phyloP scores from a whole-genome alignment of 2,329 filamentous ascomycete genomes.

The Phyllachora maydis region DNA sequence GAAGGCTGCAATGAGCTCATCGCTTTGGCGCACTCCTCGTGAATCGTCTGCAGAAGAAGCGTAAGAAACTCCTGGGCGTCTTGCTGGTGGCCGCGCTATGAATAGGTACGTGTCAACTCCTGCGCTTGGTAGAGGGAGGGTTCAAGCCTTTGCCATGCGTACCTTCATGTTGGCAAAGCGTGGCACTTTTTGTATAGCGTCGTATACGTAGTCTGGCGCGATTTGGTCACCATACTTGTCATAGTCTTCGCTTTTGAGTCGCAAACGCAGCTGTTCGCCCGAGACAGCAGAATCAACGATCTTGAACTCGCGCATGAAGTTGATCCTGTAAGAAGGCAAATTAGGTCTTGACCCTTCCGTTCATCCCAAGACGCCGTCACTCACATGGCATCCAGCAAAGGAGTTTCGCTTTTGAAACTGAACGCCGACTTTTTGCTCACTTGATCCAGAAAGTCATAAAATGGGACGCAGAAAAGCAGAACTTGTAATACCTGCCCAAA shows the following conservation, averaged over 20 bases:
- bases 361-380: too few relatives aligned
- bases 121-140: conserved; percentile 3
- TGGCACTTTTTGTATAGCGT: conserved; percentile 69
- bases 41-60: conserved; percentile 77
- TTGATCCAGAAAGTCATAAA: conserved; percentile 83
- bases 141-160: conserved; percentile 17
- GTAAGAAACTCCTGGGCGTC: conserved; percentile 95
- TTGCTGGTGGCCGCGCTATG: conserved; percentile 78
- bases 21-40: conserved; percentile 74
- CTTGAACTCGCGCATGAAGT: conserved; percentile 88
- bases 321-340: conserved; percentile 47
- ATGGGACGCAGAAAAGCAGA: conserved; percentile 80
- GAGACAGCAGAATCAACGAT: conserved; percentile 62
- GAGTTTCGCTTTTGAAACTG: conserved; percentile 89
- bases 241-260: conserved; percentile 63
- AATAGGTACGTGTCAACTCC: too few relatives aligned
- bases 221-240: conserved; percentile 85
- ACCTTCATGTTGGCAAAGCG: conserved; percentile 86
- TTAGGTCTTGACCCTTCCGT: conserved; percentile 2
- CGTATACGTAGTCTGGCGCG: conserved; percentile 86
- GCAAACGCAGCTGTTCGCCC: conserved; percentile 49
- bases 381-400: conserved; percentile 82
- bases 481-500: conserved; percentile 70
- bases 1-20: conserved; percentile 32
- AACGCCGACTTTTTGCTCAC: conserved; percentile 66